These are phyloP conservation scores for Earliella scabrosa DNA, from an alignment of 1,284 basidiomycete species.

Conservation along the genomic window DNA sequence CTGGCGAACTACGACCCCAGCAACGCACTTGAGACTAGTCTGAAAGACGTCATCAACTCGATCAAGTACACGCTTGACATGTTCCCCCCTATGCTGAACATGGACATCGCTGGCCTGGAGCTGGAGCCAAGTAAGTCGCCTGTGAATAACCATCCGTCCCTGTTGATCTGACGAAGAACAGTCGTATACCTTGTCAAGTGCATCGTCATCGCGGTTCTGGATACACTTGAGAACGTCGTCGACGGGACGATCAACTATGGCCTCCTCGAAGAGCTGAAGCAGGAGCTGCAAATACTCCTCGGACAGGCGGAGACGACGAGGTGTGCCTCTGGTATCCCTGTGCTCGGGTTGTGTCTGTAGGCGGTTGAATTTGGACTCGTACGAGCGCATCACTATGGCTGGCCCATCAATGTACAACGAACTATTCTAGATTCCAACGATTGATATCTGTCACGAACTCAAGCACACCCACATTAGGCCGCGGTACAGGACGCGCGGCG, in stretches of 20 bases:
- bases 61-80: conserved; percentile 48
- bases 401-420: not conserved
- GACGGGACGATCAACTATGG: conserved; percentile 49
- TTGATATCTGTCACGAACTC: too few species aligned
- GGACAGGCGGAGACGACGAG: conserved; percentile 26
- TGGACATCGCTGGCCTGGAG: conserved; percentile 47
- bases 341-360: not conserved
- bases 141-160: not conserved
- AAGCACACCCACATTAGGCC: too few species aligned
- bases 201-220: conserved; percentile 46
- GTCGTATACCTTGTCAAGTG: conserved; percentile 56
- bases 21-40: conserved; percentile 47
- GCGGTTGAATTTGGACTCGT: not conserved
- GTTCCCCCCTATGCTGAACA: conserved; percentile 31
- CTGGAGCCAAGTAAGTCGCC: conserved; percentile 56
- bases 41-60: conserved; percentile 54
- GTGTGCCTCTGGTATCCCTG: conserved; percentile 19
- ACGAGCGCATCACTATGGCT: not conserved
- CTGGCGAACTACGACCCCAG: conserved; percentile 54
- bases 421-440: too few species aligned
- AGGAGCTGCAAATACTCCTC: conserved; percentile 34
- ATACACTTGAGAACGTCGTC: conserved; percentile 50
- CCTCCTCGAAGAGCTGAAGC: conserved; percentile 31
- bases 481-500: too few species aligned
- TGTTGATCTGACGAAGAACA: too few species aligned